These are phyloP conservation scores for Arctium lappa DNA, from an alignment of 129 eudicot species.

Conservation along the genomic window DNA sequence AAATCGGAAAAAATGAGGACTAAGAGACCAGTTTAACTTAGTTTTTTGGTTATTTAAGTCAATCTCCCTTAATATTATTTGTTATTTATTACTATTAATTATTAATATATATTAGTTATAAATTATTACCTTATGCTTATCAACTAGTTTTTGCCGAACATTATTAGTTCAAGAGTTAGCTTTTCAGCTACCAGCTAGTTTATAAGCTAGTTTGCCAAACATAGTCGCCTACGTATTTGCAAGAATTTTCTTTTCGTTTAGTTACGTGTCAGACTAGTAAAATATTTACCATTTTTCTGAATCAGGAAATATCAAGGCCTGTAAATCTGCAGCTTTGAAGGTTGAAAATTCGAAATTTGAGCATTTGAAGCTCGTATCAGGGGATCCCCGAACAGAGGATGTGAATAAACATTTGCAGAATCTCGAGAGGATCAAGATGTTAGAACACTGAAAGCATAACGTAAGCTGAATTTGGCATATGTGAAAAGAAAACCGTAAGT, in stretches of 20 bases:
- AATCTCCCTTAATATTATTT: no score
- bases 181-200: no score
- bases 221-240: neutral
- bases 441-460: conserved; percentile 51
- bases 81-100: no score
- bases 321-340: conserved; percentile 81
- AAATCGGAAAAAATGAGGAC: no score
- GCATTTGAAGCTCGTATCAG: conserved; percentile 50
- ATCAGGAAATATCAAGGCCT: conserved; percentile 72
- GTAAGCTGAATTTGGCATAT: neutral
- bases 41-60: no score
- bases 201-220: neutral
- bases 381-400: conserved; percentile 43
- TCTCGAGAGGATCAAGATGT: conserved; percentile 72
- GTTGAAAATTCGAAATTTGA: conserved; percentile 74
- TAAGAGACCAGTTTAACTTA: no score
- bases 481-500: neutral
- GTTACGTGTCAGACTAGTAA: neutral
- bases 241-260: neutral
- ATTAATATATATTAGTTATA: no score
- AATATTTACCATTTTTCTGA: neutral
- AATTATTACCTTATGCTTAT: no score
- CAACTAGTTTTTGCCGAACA: no score
- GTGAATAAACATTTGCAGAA: conserved; percentile 55
- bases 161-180: no score